phyloP scores from a whole-genome alignment of 768 basidiomycete genomes.

The Infundibulicybe gibba region DNA sequence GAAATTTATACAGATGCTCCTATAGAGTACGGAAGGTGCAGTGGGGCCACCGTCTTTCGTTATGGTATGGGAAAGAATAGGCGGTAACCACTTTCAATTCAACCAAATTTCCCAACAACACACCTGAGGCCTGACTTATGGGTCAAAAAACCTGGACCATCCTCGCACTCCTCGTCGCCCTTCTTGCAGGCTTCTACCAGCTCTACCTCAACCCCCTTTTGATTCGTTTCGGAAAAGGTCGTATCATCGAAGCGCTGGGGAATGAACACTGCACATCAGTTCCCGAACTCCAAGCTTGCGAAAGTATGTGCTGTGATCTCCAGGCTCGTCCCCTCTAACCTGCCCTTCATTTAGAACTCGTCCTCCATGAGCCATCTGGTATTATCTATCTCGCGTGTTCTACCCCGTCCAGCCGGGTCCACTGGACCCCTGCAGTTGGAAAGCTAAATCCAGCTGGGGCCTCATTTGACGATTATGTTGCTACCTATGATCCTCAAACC shows the following conservation, averaged over 20 bases:
- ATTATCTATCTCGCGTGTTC: conserved; percentile 65
- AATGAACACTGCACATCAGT: conserved; percentile 46
- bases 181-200: conserved; percentile 42
- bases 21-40: no score
- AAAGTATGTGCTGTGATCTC: conserved; percentile 42
- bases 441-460: conserved; percentile 34
- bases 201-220: conserved; percentile 45
- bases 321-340: not conserved
- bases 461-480: conserved; percentile 52
- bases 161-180: conserved; percentile 31
- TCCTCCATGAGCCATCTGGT: conserved; percentile 55
- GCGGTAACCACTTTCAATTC: no score
- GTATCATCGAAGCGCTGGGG: conserved; percentile 39
- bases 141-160: no score
- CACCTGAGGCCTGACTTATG: no score
- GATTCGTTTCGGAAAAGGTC: conserved; percentile 36
- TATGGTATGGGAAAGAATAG: no score
- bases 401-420: conserved; percentile 36
- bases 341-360: conserved; percentile 36
- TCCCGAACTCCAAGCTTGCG: conserved; percentile 60
- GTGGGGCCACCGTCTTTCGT: no score
- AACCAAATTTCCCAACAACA: no score
- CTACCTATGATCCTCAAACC: conserved; percentile 53
- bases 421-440: conserved; percentile 47
- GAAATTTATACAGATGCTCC: no score